A percentile compares a stretch with the other conserved stretches of the same genome.
Evolutionary conservation across 345 rosid genomes (phyloP).

Genomic region (Corchorus olitorius): DNA sequence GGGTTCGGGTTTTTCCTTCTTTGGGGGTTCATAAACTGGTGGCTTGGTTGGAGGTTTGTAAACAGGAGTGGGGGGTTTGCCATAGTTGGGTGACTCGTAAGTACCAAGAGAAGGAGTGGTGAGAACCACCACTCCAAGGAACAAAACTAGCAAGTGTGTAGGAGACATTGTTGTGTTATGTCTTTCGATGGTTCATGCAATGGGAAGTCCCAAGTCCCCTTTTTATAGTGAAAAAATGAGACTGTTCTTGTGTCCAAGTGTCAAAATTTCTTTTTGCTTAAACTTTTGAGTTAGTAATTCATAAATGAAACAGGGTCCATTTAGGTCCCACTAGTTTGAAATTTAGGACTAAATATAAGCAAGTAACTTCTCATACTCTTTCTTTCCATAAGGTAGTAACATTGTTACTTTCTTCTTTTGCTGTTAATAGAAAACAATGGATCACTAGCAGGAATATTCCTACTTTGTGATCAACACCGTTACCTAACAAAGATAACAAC

Average conservation of each 20-base stretch:
- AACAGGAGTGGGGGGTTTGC: conserved; percentile 8
- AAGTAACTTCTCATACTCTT: too few relatives aligned
- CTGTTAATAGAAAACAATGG: neutral
- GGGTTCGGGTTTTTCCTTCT: neutral
- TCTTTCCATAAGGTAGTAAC: neutral
- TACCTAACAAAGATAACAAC: neutral
- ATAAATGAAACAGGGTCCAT: neutral
- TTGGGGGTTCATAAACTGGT: conserved; percentile 15
- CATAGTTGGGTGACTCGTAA: neutral
- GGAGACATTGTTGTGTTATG: conserved; percentile 24
- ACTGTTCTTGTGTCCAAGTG: neutral
- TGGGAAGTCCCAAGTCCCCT: neutral
- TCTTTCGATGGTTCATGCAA: neutral
- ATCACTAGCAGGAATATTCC: neutral
- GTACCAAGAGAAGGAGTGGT: conserved; percentile 27
- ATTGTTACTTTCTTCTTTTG: neutral
- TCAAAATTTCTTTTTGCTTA: neutral
- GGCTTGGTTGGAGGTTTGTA: conserved; percentile 22
- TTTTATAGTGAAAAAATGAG: conserved; percentile 21
- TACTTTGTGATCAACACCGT: neutral
- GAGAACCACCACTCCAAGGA: conserved; percentile 31
- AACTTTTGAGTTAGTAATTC: too few relatives aligned
- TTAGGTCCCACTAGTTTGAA: conserved; percentile 9
- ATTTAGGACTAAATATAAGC: neutral
- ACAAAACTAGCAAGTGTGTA: conserved; percentile 20